Evolutionary conservation across 1,284 basidiomycete species (phyloP), one percentile per base, ranked within the genome.

Genomic region (Melampsora americana): DNA sequence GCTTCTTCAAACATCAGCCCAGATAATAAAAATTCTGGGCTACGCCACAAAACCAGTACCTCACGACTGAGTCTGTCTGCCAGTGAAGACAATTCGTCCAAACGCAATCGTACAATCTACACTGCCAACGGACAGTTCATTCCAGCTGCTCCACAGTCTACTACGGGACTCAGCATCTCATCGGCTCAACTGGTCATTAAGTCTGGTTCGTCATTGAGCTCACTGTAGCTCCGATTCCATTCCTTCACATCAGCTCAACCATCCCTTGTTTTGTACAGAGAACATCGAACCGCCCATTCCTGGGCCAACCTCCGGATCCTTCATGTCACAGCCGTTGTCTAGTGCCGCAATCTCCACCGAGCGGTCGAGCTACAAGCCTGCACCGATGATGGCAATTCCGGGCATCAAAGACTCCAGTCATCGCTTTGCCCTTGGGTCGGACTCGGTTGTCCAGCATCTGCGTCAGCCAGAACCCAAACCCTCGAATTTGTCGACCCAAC

Each of bases 401-500:
- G 73, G 73, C 28, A 76, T 76, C 5, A 76, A 76, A 61, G 73
- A 76, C 59, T 76, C 73, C 18, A 76, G 66, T 44, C 73, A 76
- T 62, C 73, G 73, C 30, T 76, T 76, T 28, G 73, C 46, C 11
- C 11, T 76, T 23, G 73, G 73, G 16, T 76, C 73, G n/a, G 73
- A 76, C 44, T 69, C 66, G 11, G 39, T 42, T 42, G 39, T 11
- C 39, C 39, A 42, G 11, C 39, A 42, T 1, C 11, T 42, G 39
- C 11, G 6, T 6, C 11, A 42, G 5, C 39, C 39, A 42, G 39
- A 42, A 6, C 39, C 39, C 39, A 42, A 42, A 42, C 39, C 4
- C 11, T 42, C 12, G 4, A 11, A 42, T 42, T 12, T 11, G 39
- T 42, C 39, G 11, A 42, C 39, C 39, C 39, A 42, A 42, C 12